Conservation (phyloP, 805 yeast genomes). For the Candida patagonica region DNA sequence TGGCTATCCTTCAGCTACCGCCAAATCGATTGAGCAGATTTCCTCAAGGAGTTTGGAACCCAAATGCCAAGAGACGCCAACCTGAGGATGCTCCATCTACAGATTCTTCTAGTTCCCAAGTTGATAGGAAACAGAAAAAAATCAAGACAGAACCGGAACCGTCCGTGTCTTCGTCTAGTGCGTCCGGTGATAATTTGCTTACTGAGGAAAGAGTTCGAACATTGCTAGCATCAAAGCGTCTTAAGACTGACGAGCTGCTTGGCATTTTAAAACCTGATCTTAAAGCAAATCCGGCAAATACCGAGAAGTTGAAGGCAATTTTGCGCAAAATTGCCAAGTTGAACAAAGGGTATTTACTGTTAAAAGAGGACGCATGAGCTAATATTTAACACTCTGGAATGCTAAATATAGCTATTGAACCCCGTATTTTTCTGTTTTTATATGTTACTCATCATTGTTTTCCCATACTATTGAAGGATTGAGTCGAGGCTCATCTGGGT, state of each 20-base stretch:
- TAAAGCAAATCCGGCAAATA: conserved; percentile 54
- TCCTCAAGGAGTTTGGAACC: conserved; percentile 82
- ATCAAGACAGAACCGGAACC: conserved; percentile 18
- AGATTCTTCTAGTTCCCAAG: conserved; percentile 10
- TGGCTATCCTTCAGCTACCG: conserved; percentile 57
- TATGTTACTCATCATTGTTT: no score
- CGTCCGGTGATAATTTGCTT: conserved; percentile 33
- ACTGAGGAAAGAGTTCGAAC: conserved; percentile 65
- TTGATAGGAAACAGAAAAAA: conserved; percentile 26
- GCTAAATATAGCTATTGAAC: neutral
- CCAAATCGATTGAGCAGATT: conserved; percentile 51
- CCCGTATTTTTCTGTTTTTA: neutral
- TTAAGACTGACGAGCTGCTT: conserved; percentile 56
- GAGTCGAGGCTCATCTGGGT: conserved; percentile 7
- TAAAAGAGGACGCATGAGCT: conserved; percentile 8
- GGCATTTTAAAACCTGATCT: conserved; percentile 53
- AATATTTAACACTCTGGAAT: neutral
- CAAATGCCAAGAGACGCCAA: conserved; percentile 38
- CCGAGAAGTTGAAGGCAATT: conserved; percentile 45
- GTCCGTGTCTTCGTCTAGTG: conserved; percentile 1
- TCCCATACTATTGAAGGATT: conserved; percentile 1
- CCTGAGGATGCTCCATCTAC: conserved; percentile 25
- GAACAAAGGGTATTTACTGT: conserved; percentile 34
- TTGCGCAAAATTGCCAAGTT: conserved; percentile 50
- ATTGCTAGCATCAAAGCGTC: conserved; percentile 38